These are phyloP conservation scores for Globisporangium sylvaticum DNA, from an alignment of 352 stramenopile species.

Conservation along the genomic window DNA sequence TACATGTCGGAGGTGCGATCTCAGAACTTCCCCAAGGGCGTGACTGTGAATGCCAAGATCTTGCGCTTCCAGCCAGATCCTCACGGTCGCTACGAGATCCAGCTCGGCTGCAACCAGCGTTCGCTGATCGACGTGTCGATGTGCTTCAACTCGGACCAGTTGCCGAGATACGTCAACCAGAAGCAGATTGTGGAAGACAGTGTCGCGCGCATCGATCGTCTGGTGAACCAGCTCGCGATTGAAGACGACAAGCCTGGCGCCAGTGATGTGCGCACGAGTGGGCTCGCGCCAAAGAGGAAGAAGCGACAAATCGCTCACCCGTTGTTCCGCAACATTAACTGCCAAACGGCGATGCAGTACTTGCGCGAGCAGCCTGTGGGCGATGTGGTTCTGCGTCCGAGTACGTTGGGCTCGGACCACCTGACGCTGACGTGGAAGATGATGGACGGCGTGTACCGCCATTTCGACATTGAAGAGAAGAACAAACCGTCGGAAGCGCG, in stretches of 20 bases:
- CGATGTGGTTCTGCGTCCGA: slow-evolving; percentile 84
- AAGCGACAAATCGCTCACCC: slow-evolving; percentile 85
- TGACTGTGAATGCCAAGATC: slow-evolving; percentile 87
- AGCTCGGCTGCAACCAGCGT: slow-evolving; percentile 71
- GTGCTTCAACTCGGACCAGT: slow-evolving; percentile 57
- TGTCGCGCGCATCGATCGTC: slow-evolving; percentile 60
- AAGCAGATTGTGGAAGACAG: slow-evolving; percentile 64
- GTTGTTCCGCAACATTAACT: slow-evolving; percentile 87
- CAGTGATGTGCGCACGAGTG: slow-evolving; percentile 17
- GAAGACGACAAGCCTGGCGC: slow-evolving; percentile 72
- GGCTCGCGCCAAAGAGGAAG: slow-evolving; percentile 55
- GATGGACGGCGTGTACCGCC: slow-evolving; percentile 79
- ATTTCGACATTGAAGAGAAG: slow-evolving; percentile 87
- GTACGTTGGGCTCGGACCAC: slow-evolving; percentile 78
- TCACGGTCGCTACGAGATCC: slow-evolving; percentile 68
- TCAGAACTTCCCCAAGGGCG: slow-evolving; percentile 73
- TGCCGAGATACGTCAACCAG: slow-evolving; percentile 52
- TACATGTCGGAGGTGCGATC: slow-evolving; percentile 63
- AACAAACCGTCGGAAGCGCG: slow-evolving; percentile 84
- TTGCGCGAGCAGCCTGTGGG: slow-evolving; percentile 73
- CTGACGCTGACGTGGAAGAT: slow-evolving; percentile 89
- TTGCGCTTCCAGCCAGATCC: slow-evolving; percentile 65
- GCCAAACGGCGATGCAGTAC: slow-evolving; percentile 75
- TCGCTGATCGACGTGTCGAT: slow-evolving; percentile 75
- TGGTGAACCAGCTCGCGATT: slow-evolving; percentile 68